Base-by-base conservation (phyloP, 1,284 basidiomycete genomes). In the Naganishia liquefaciens region DNA sequence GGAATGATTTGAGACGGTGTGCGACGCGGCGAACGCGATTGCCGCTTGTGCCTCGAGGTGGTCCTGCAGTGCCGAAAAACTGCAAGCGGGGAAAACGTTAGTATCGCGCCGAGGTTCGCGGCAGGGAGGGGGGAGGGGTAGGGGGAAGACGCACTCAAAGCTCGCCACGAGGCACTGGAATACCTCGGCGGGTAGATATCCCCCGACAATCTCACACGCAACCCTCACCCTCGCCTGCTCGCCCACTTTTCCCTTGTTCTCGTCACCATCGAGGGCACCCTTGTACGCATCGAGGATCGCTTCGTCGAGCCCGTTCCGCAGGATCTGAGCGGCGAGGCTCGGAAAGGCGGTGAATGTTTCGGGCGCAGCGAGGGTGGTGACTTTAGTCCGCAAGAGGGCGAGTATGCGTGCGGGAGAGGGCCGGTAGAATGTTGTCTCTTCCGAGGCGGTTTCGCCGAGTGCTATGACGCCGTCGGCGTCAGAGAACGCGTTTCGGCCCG, bases 31-130 rank as follows among this genome's bases (percentile, higher is more conserved):
- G 33, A 63, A 67, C 1, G 55, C 50, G 27, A 64, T 43, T n/a
- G 66, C 54, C 23, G 63, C 63, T 47, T 67, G 66, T 10, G 43
- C 57, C 6, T 63, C 62, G 13, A 67, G 62, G 47, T 67, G 55
- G 7, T 23, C 28, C 17, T 67, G 55, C 15, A 67, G 37, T 5
- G 52, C 23, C 15, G 54, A 19, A n/a, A 67, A 64, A 46, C 66
- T 67, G 52, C 19, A n/a, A 11, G 13, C 30, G 17, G 21, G 25
- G 25, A 5, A 1, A 33, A 9, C 2, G 51, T 42, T 7, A 51
- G 52, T 17, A 25, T 42, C 15, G 13, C 23, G 9, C 9, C 1
- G 37, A 21, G 40, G 28, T n/a, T 30, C 10, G 15, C 9, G 30
- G 33, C 27, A 37, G 21, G n/a, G 7, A 21, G 19, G 33, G 15